Base-by-base conservation (phyloP, 768 basidiomycete genomes). In the Neoboletus magnificus region DNA sequence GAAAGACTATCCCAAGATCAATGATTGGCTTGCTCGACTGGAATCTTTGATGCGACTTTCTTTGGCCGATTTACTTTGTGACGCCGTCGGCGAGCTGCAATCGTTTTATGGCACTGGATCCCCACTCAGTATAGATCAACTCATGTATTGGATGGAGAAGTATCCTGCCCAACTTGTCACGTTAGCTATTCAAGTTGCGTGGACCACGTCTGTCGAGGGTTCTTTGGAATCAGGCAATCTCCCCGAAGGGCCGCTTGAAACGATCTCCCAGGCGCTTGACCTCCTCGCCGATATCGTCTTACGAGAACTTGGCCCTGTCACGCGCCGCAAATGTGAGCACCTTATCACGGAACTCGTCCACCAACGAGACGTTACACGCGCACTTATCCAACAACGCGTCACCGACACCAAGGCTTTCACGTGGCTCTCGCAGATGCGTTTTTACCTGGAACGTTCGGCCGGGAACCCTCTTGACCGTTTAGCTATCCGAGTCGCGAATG, bases 381-480 rank as follows among this genome's bases (percentile, higher is more conserved):
- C 80, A 13, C 85, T 98, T 52, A 80, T 90, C 52, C 79, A 83
- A 55, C 82, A 86, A 63, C 73, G 78, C 29, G 79, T 89, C 15
- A 53, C 74, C 4, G 87, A 92, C 58, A 71, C 82, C 54, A 85
- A 83, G 62, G 81, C 81, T 43, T 99, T 98, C 71, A 82, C 84
- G 2, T 99, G 97, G 97, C 75, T 98, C 15, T 96, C 91, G 64
- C 94, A 98, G 67, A 98, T 99, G 97, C 90, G 97, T 10, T 99
- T 94, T 76, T 98, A 98, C 70, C 81, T 97, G 33, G 87, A 95
- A 64, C 77, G 78, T 16, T 66, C 76, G 0, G 69, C 80, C n/a
- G 82, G 86, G 43, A 87, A 89, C 57, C 88, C 93, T 3, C 76
- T 97, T 43, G 86, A 95, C 37, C 79, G 92, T 33, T 77, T 98